Evolutionary conservation across 1,284 basidiomycete genomes (phyloP).

Genomic region (Sphaerobolus stellatus): DNA sequence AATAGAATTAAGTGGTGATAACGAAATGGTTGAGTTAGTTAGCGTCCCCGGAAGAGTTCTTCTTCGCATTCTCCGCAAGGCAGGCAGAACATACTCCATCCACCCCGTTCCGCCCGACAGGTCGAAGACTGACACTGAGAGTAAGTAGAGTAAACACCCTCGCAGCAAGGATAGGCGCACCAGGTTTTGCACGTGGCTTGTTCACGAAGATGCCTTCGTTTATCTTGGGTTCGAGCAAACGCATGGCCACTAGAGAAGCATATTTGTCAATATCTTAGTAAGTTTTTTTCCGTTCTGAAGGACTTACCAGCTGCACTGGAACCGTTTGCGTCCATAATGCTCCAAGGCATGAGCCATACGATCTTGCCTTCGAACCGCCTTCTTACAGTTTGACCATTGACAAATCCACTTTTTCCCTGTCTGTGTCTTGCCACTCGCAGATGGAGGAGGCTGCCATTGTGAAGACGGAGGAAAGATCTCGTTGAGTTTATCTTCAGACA

Average conservation of each 20-base stretch:
- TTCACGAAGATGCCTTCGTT: conserved; percentile 3
- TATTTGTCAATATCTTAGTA: neutral
- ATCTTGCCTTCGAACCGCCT: conserved; percentile 4
- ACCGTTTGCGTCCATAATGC: conserved; percentile 4
- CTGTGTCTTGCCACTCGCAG: neutral
- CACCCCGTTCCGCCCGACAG: conserved; percentile 8
- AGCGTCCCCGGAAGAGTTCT: neutral
- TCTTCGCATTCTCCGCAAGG: neutral
- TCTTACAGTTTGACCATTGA: conserved; percentile 2
- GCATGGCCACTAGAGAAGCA: conserved; percentile 1
- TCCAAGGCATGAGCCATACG: conserved; percentile 8
- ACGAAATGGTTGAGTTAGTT: neutral
- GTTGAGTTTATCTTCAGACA: neutral
- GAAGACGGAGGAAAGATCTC: conserved; percentile 1
- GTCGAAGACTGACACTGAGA: neutral
- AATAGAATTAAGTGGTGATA: neutral
- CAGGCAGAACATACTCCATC: neutral
- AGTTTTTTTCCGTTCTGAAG: neutral
- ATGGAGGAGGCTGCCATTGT: neutral
- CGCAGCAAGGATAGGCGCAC: neutral
- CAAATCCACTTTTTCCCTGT: conserved; percentile 8
- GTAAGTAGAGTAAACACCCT: neutral
- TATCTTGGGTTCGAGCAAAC: conserved; percentile 11
- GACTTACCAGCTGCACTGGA: conserved; percentile 9
- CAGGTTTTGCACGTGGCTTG: conserved; percentile 4